These are phyloP conservation scores for Botrytis aclada DNA, from an alignment of 2,329 filamentous ascomycete genomes.

Conservation along the genomic window DNA sequence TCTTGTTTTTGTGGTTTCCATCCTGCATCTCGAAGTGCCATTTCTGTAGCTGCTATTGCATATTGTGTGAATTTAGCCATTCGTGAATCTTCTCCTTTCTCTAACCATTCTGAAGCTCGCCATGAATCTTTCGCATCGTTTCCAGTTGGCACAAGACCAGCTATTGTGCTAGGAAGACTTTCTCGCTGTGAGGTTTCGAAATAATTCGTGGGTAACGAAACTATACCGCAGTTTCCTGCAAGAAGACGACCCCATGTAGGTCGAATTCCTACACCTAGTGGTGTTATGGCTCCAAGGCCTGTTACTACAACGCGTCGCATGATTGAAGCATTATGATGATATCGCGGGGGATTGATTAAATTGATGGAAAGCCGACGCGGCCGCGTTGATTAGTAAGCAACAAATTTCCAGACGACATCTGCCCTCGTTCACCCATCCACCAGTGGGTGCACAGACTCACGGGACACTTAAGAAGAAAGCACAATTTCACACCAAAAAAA, in stretches of 20 bases:
- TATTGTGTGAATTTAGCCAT: slow-evolving; percentile 94
- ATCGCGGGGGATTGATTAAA: background rate
- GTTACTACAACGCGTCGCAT: slow-evolving; percentile 76
- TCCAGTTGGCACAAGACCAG: slow-evolving; percentile 71
- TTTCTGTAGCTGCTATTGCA: slow-evolving; percentile 78
- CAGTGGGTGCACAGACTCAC: too few relatives aligned
- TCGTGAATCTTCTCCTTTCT: slow-evolving; percentile 58
- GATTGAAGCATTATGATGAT: background rate
- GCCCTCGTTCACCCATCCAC: too few relatives aligned
- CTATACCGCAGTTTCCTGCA: slow-evolving; percentile 75
- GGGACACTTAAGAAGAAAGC: too few relatives aligned
- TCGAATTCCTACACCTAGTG: slow-evolving; percentile 75
- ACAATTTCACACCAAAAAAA: too few relatives aligned
- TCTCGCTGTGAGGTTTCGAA: slow-evolving; percentile 49
- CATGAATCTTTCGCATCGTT: slow-evolving; percentile 45
- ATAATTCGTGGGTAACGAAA: slow-evolving; percentile 60
- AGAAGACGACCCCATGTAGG: slow-evolving; percentile 79
- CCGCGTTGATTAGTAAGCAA: background rate
- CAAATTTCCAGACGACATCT: background rate
- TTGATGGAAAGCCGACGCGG: background rate
- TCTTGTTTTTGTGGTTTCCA: slow-evolving; percentile 56
- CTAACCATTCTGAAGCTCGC: slow-evolving; percentile 54
- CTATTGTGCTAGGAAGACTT: slow-evolving; percentile 78
- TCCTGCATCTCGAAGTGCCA: slow-evolving; percentile 78
- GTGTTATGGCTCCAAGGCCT: slow-evolving; percentile 77